Conservation (phyloP, 208 protist species). For the Endotrypanum monterogeii region DNA sequence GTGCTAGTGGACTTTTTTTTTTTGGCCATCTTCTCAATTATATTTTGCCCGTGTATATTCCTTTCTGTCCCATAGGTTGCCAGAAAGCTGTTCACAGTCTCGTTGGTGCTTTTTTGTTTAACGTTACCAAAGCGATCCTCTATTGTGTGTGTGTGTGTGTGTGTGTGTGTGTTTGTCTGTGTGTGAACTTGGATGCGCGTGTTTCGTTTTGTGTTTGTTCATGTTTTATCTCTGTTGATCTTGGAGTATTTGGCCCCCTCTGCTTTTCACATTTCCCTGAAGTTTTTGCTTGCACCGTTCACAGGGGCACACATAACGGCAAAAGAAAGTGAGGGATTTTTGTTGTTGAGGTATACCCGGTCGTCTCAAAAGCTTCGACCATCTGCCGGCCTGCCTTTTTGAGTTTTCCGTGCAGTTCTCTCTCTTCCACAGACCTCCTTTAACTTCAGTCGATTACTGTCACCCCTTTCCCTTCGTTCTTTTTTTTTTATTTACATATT, state of each 20-base stretch:
- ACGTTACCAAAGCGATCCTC: background rate
- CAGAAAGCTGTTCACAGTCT: background rate
- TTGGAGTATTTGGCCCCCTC: background rate
- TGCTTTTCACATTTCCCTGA: background rate
- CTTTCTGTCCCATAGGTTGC: background rate
- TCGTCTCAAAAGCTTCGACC: background rate
- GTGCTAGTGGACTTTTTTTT: background rate
- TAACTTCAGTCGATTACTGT: background rate
- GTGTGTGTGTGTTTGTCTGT: background rate
- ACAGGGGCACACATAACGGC: background rate
- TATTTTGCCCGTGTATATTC: background rate
- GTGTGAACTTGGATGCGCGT: no score
- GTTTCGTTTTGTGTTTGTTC: conserved; percentile 1
- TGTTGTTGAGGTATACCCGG: background rate
- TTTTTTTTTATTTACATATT: background rate
- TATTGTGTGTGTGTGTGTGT: background rate
- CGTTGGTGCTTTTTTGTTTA: background rate
- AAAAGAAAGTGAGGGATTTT: background rate
- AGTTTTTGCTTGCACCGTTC: background rate
- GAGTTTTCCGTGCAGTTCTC: background rate
- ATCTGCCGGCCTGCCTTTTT: background rate
- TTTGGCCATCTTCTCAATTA: background rate
- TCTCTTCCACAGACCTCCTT: background rate
- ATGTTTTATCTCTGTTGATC: background rate
- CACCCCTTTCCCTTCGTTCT: background rate